Conservation (phyloP, 805 yeast genomes). For the Cyberlindnera veronae region DNA sequence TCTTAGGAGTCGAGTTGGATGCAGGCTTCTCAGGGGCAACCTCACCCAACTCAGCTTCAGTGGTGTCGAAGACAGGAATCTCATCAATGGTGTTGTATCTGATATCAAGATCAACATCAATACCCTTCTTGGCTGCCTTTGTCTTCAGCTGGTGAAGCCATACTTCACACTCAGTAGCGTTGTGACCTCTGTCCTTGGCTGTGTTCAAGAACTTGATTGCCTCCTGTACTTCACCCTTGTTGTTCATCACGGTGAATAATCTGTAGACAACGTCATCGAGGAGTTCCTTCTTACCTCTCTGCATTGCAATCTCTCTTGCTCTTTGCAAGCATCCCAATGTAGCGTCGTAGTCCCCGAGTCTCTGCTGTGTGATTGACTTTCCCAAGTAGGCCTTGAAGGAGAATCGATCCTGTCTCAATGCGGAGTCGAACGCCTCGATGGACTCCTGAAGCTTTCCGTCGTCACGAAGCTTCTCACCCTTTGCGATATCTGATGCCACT, state of each 20-base stretch:
- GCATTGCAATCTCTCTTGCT: conserved; percentile 42
- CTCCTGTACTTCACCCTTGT: conserved; percentile 34
- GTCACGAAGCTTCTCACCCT: conserved; percentile 33
- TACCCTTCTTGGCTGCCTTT: conserved; percentile 17
- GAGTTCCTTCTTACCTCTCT: conserved; percentile 38
- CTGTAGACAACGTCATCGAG: conserved; percentile 45
- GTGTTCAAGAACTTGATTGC: conserved; percentile 39
- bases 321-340: conserved; percentile 41
- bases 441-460: conserved; percentile 42
- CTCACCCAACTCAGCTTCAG: neutral
- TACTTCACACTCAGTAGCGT: conserved; percentile 22
- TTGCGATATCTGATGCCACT: conserved; percentile 4
- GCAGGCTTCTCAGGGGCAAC: neutral
- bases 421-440: conserved; percentile 32
- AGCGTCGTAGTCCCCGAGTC: conserved; percentile 37
- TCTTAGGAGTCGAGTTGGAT: conserved; percentile 1
- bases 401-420: conserved; percentile 38
- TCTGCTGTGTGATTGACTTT: conserved; percentile 43
- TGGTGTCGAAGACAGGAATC: conserved; percentile 8
- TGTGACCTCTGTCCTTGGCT: conserved; percentile 37
- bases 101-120: conserved; percentile 9
- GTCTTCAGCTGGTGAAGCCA: conserved; percentile 22
- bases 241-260: conserved; percentile 39
- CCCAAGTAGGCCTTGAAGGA: conserved; percentile 45
- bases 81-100: conserved; percentile 9